Base-by-base conservation (phyloP, 306 rosid genomes). In the Pyrus pyrifolia region DNA sequence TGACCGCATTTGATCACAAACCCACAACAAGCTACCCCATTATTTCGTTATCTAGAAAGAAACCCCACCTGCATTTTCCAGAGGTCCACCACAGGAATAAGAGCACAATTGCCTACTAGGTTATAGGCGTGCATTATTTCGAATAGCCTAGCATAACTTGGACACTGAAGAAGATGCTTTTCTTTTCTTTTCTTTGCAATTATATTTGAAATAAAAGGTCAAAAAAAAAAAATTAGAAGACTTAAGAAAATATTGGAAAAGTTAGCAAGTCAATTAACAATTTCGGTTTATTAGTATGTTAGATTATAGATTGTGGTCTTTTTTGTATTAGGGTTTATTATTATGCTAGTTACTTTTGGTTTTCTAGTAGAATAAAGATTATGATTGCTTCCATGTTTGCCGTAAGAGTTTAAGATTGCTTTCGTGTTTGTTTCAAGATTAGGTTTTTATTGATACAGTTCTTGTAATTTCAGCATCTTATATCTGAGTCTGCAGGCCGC, bases 41-140 rank as follows among this genome's bases (percentile, higher is more conserved):
- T 75, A 49, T 33, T 78, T 77, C 23, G 46, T 51, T 85, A 70
- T 81, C 80, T 68, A 74, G 86, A 79, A 8, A 81, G 2, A 77
- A 78, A 79, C 78, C 87, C 87, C 87, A 84, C 85, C 76, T 55
- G n/a, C 49, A 59, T 76, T 46, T 53, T 79, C 58, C 62, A 65
- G 40, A 73, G 69, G 80, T 82, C 82, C 76, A 70, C 82, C 82
- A 76, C 57, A 25, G 49, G 44, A 76, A 60, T 67, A 70, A 52
- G 60, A 78, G 62, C 86, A 82, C 78, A 67, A 77, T 87, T 80
- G 87, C 82, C 66, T 68, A 35, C 45, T 85, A 67, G 81, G 82
- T 63, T 76, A 30, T 83, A 86, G 90, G 81, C 77, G 65, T 81
- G 78, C 80, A 77, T 84, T 83, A 81, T 72, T 66, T 72, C 73